phyloP scores from a whole-genome alignment of 2,329 filamentous ascomycete species.

The Fusarium napiforme region DNA sequence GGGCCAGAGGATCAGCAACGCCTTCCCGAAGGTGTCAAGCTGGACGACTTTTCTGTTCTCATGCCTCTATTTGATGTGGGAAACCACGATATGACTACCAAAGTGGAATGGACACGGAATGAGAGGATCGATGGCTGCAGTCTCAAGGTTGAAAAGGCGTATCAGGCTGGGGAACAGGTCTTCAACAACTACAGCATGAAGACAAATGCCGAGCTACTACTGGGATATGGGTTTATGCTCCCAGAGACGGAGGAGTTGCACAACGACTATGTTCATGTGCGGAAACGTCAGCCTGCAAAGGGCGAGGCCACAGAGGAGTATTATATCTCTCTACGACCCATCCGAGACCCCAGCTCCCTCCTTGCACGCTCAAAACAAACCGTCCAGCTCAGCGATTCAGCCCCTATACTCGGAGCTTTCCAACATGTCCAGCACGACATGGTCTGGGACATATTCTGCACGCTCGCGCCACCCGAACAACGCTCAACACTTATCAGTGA shows the following conservation, averaged over 20 bases:
- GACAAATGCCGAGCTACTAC: constrained; percentile 76
- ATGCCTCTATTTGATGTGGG: constrained; percentile 77
- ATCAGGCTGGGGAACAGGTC: constrained; percentile 64
- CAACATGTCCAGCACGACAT: constrained; percentile 64
- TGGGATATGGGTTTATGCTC: constrained; percentile 72
- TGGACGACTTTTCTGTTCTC: constrained; percentile 74
- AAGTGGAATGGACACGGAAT: constrained; percentile 68
- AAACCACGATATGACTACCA: constrained; percentile 73
- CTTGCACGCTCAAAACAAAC: constrained; percentile 56
- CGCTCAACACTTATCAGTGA: constrained; percentile 45
- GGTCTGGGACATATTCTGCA: constrained; percentile 60
- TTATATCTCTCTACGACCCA: constrained; percentile 63
- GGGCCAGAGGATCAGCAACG: constrained; percentile 44
- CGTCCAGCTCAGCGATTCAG: constrained; percentile 44
- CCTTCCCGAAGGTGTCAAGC: constrained; percentile 47
- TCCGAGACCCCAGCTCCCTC: constrained; percentile 59
- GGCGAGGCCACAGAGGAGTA: constrained; percentile 54
- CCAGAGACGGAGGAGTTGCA: constrained; percentile 60
- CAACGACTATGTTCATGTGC: constrained; percentile 70
- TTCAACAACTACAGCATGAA: constrained; percentile 80
- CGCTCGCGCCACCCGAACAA: constrained; percentile 51
- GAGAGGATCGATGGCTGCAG: constrained; percentile 53
- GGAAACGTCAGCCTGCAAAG: constrained; percentile 52
- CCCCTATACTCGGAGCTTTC: constrained; percentile 54
- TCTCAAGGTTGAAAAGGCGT: constrained; percentile 55